phyloP scores from a whole-genome alignment of 805 yeast genomes.

The Cyberlindnera xylosilytica region DNA sequence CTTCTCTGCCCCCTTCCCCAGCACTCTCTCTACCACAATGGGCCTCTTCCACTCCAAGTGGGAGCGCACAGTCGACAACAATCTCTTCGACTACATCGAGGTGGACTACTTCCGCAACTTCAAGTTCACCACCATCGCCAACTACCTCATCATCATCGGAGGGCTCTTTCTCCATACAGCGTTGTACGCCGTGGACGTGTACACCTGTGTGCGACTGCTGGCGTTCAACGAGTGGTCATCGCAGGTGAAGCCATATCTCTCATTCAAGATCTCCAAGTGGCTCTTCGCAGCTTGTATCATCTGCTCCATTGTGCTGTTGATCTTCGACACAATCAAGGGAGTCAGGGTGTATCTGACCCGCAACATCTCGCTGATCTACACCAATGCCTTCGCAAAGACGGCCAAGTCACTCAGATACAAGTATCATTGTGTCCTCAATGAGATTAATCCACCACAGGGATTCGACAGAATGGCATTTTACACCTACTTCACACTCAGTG shows the following conservation, averaged over 20 bases:
- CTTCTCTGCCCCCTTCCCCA: background rate
- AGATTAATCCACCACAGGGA: slow-evolving; percentile 60
- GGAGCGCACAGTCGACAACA: slow-evolving; percentile 33
- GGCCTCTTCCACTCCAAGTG: slow-evolving; percentile 30
- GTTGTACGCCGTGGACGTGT: slow-evolving; percentile 66
- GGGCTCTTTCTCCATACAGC: slow-evolving; percentile 44
- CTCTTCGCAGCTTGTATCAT: slow-evolving; percentile 79
- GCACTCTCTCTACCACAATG: slow-evolving; percentile 10
- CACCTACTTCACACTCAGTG: slow-evolving; percentile 61
- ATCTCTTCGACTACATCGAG: slow-evolving; percentile 48
- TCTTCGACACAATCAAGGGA: slow-evolving; percentile 59
- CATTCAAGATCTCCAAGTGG: slow-evolving; percentile 59
- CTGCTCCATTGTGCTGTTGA: slow-evolving; percentile 55
- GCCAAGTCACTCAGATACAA: slow-evolving; percentile 58
- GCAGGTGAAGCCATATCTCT: slow-evolving; percentile 44
- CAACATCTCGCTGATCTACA: slow-evolving; percentile 67
- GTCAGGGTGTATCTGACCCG: slow-evolving; percentile 53
- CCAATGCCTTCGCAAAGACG: slow-evolving; percentile 59
- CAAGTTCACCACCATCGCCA: slow-evolving; percentile 39
- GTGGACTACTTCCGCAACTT: slow-evolving; percentile 45
- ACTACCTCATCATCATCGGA: slow-evolving; percentile 38
- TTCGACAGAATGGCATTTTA: slow-evolving; percentile 68
- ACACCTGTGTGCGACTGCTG: slow-evolving; percentile 71
- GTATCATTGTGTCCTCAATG: slow-evolving; percentile 69
- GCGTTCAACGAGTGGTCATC: slow-evolving; percentile 72